Conservation (phyloP, 768 basidiomycete genomes). For the Vararia minispora region DNA sequence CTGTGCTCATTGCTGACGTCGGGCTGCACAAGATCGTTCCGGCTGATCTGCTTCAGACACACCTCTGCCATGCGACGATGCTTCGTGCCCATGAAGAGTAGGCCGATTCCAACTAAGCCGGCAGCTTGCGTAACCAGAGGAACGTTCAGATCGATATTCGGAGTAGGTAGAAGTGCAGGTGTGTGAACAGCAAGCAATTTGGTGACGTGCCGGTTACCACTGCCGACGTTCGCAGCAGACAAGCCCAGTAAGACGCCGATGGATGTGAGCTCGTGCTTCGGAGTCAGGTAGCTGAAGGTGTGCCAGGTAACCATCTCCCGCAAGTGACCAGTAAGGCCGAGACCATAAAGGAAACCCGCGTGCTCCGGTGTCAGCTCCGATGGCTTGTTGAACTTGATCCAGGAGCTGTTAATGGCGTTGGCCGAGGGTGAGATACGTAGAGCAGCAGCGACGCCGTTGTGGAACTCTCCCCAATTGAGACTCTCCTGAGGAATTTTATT, state of each 20-base stretch:
- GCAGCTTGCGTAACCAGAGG: conserved; percentile 85
- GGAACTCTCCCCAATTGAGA: conserved; percentile 90
- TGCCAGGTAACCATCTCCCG: conserved; percentile 89
- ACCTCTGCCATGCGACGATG: conserved; percentile 91
- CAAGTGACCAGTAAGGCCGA: conserved; percentile 88
- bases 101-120: conserved; percentile 76
- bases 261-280: conserved; percentile 92
- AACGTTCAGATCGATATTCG: conserved; percentile 81
- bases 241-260: conserved; percentile 92
- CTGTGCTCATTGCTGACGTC: conserved; percentile 83
- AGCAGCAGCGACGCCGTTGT: conserved; percentile 92
- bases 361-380: conserved; percentile 84
- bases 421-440: conserved; percentile 73
- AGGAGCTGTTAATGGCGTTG: conserved; percentile 76
- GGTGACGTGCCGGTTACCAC: conserved; percentile 76
- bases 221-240: conserved; percentile 82
- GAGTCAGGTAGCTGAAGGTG: conserved; percentile 89
- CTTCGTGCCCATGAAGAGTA: conserved; percentile 82
- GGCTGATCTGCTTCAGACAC: conserved; percentile 73
- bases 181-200: conserved; percentile 89
- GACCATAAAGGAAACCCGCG: conserved; percentile 90
- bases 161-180: conserved; percentile 81
- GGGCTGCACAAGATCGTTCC: conserved; percentile 65
- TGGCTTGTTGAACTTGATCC: conserved; percentile 95
- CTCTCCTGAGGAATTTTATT: conserved; percentile 67